Conservation (phyloP, 2,329 filamentous ascomycete genomes). For the Mycosphaerelloides madeirae region DNA sequence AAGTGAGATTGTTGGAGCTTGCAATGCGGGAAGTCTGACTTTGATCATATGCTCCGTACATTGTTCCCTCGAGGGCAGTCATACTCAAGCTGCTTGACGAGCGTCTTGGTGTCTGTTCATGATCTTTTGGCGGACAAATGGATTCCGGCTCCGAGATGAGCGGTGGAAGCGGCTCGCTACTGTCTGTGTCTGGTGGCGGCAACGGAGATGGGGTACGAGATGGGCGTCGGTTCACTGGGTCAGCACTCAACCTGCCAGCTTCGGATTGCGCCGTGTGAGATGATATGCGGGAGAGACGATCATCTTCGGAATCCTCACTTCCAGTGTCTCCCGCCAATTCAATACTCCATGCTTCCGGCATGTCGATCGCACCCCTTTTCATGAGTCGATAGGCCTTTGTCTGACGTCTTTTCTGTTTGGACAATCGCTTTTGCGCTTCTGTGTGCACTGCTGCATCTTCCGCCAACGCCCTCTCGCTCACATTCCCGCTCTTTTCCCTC, state of each 20-base stretch:
- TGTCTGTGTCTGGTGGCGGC: slow-evolving; percentile 6
- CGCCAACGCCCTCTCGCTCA: slow-evolving; percentile 38
- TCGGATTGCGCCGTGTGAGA: slow-evolving; percentile 28
- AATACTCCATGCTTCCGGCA: slow-evolving; percentile 73
- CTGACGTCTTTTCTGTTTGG: slow-evolving; percentile 38
- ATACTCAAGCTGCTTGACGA: slow-evolving; percentile 17
- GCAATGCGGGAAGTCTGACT: slow-evolving; percentile 56
- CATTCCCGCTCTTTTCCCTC: slow-evolving; percentile 55
- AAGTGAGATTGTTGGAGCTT: slow-evolving; percentile 62
- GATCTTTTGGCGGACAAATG: slow-evolving; percentile 13
- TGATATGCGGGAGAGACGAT: slow-evolving; percentile 34
- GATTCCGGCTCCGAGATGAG: slow-evolving; percentile 28
- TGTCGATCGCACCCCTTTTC: slow-evolving; percentile 26
- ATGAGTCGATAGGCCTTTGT: slow-evolving; percentile 31
- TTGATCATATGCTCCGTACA: slow-evolving; percentile 67
- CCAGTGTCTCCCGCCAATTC: slow-evolving; percentile 66
- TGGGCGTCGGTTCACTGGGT: slow-evolving; percentile 16
- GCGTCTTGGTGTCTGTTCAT: slow-evolving; percentile 1
- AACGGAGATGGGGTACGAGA: slow-evolving; percentile 27
- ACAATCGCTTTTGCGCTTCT: slow-evolving; percentile 54
- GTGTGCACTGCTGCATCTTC: slow-evolving; percentile 44
- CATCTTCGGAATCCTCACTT: slow-evolving; percentile 38
- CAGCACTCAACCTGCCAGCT: slow-evolving; percentile 12
- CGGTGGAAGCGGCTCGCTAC: slow-evolving; percentile 16
- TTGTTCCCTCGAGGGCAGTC: slow-evolving; percentile 65